phyloP scores from a whole-genome alignment of 495 filamentous ascomycete species.

The Aspergillus diversus region DNA sequence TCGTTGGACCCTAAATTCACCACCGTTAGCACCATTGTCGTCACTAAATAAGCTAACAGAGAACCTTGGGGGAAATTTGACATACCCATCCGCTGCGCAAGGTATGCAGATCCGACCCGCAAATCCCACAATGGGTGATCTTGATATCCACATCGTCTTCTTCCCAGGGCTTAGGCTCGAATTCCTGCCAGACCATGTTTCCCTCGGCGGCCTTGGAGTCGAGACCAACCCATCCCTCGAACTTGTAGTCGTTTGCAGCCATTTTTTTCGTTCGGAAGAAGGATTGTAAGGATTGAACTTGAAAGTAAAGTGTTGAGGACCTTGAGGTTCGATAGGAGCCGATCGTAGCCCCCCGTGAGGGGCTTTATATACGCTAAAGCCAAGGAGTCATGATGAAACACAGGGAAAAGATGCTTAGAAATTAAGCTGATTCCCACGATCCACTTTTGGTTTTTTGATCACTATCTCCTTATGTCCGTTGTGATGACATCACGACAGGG shows the following conservation, averaged over 20 bases:
- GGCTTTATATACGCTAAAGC: too few relatives aligned
- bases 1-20: constrained; percentile 40
- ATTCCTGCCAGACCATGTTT: constrained; percentile 71
- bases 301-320: neutral
- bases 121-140: constrained; percentile 35
- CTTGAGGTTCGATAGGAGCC: neutral
- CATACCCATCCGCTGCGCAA: constrained; percentile 66
- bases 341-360: too few relatives aligned
- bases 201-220: constrained; percentile 55
- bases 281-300: neutral
- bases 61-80: neutral
- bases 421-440: too few relatives aligned
- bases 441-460: too few relatives aligned
- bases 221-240: constrained; percentile 75
- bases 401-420: too few relatives aligned
- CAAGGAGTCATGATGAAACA: too few relatives aligned
- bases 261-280: neutral
- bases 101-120: constrained; percentile 63
- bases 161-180: constrained; percentile 73
- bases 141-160: constrained; percentile 65
- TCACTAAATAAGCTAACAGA: neutral
- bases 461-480: too few relatives aligned
- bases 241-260: constrained; percentile 51
- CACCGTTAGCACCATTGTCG: constrained; percentile 6
- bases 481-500: too few relatives aligned